Evolutionary conservation across 2,329 filamentous ascomycete species (phyloP).

Genomic region (Phyllosticta citriasiana): DNA sequence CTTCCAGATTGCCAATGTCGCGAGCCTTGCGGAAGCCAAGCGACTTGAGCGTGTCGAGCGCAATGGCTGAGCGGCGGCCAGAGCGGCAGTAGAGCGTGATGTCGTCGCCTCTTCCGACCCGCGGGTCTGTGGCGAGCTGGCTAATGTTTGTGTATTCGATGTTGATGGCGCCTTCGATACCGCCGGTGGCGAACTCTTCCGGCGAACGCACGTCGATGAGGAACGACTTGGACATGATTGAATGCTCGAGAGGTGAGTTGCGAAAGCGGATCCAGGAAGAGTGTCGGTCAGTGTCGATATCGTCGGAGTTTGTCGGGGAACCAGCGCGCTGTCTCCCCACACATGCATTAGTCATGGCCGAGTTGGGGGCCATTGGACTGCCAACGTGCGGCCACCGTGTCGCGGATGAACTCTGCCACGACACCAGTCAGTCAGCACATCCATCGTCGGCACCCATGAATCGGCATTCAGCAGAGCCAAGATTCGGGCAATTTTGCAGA

Average conservation of each 20-base stretch:
- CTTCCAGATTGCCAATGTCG: conserved; percentile 28
- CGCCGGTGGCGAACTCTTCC: conserved; percentile 25
- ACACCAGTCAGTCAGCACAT: neutral
- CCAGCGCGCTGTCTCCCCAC: neutral
- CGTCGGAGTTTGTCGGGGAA: neutral
- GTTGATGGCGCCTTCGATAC: conserved; percentile 24
- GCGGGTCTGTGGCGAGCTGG: conserved; percentile 13
- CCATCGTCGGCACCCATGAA: neutral
- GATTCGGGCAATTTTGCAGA: too few species aligned
- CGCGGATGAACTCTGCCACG: neutral
- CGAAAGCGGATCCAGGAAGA: neutral
- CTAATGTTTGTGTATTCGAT: conserved; percentile 28
- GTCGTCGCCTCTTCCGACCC: conserved; percentile 18
- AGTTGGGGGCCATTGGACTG: neutral
- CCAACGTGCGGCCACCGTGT: neutral
- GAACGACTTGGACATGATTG: conserved; percentile 6
- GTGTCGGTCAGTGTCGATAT: neutral
- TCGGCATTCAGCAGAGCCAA: too few species aligned
- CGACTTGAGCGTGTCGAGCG: conserved; percentile 19
- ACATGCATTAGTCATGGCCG: neutral
- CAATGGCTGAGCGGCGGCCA: conserved; percentile 25
- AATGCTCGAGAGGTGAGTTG: neutral
- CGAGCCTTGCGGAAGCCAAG: conserved; percentile 23
- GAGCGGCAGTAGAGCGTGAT: conserved; percentile 30
- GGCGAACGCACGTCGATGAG: conserved; percentile 29